These are phyloP conservation scores for Catharanthus roseus DNA, from an alignment of 257 asterid species.

Conservation along the genomic window DNA sequence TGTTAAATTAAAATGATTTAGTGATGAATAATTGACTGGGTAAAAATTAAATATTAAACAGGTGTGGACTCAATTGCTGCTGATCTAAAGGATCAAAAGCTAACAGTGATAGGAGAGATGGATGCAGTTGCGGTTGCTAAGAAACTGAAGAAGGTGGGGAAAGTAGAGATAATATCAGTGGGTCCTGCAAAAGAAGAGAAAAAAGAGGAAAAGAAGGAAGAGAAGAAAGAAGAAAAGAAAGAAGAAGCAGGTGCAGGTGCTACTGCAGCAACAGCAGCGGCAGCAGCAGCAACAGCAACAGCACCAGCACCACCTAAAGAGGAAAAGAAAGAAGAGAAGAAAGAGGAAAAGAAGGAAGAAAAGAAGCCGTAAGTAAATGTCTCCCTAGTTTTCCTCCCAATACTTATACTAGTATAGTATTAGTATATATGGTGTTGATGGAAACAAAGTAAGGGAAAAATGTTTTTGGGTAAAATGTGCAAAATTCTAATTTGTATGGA, in stretches of 20 bases:
- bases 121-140: conserved; percentile 65
- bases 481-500: too few species aligned
- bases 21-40: background rate
- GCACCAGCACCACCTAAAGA: conserved; percentile 23
- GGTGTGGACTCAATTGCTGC: conserved; percentile 74
- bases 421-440: background rate
- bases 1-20: background rate
- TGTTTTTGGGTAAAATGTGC: background rate
- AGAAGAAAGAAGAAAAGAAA: conserved; percentile 28
- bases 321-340: conserved; percentile 30
- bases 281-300: too few species aligned
- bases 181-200: conserved; percentile 73
- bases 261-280: too few species aligned
- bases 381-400: background rate
- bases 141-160: conserved; percentile 60
- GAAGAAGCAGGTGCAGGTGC: too few species aligned
- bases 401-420: background rate
- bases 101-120: conserved; percentile 73
- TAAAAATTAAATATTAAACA: conserved; percentile 22
- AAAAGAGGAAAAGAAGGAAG: conserved; percentile 37
- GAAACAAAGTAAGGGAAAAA: background rate
- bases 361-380: background rate
- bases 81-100: conserved; percentile 57
- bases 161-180: conserved; percentile 57
- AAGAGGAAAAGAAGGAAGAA: conserved; percentile 8